Conservation (phyloP, 139 green algal genomes). For the Chloropicon primus region DNA sequence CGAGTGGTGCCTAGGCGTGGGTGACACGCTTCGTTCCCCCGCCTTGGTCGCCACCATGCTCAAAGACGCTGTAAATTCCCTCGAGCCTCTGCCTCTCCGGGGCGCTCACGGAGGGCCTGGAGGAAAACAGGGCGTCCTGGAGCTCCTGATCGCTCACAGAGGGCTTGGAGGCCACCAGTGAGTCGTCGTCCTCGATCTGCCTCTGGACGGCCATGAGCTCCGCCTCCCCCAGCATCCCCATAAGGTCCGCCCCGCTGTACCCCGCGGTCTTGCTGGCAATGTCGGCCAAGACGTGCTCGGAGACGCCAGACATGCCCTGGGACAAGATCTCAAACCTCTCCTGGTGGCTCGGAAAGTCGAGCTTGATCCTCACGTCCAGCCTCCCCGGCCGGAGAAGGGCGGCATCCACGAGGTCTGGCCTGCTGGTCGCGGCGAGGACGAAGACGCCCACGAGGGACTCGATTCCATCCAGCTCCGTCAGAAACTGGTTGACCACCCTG, state of each 20-base stretch:
- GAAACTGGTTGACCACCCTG: conserved; percentile 89
- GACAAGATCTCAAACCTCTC: conserved; percentile 37
- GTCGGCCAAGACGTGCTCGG: conserved; percentile 18
- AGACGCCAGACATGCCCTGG: neutral
- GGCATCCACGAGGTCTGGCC: conserved; percentile 79
- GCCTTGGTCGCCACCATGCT: neutral
- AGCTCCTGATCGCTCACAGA: neutral
- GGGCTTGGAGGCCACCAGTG: neutral
- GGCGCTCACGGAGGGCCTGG: neutral
- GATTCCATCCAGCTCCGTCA: conserved; percentile 96
- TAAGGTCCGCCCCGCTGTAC: conserved; percentile 65
- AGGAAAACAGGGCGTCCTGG: neutral
- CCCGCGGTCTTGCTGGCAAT: conserved; percentile 27
- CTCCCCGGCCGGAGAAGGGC: conserved; percentile 79
- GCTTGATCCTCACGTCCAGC: conserved; percentile 49
- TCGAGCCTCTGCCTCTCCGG: conserved; percentile 2
- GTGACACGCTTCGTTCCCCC: neutral
- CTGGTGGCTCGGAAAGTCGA: conserved; percentile 31
- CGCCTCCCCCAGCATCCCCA: conserved; percentile 58
- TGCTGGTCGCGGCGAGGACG: conserved; percentile 79
- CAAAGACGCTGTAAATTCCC: neutral
- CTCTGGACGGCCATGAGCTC: conserved; percentile 66
- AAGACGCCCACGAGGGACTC: conserved; percentile 72
- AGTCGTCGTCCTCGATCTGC: conserved; percentile 25
- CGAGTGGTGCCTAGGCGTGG: too few species aligned